These are phyloP conservation scores for Lichtheimia ornata DNA, from an alignment of 371 early-diverging fungal species.

Conservation along the genomic window DNA sequence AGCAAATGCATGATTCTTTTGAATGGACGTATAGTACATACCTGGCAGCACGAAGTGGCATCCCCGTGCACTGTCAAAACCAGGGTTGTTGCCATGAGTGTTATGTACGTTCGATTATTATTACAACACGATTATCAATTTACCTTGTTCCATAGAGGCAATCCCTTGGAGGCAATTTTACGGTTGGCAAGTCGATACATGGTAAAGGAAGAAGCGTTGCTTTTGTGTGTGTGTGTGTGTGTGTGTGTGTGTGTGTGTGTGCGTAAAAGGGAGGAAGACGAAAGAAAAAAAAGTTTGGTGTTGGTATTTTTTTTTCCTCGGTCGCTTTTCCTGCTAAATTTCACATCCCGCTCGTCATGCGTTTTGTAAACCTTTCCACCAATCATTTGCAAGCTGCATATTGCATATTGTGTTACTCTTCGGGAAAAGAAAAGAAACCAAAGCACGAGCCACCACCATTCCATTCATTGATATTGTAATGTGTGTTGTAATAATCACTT, in stretches of 20 bases:
- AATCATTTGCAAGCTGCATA: too few species aligned
- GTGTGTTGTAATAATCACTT: too few species aligned
- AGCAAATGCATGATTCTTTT: slow-evolving; percentile 2
- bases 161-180: background rate
- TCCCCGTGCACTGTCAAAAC: slow-evolving; percentile 8
- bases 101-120: background rate
- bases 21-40: background rate
- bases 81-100: background rate
- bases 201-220: slow-evolving; percentile 2
- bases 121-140: background rate
- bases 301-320: background rate
- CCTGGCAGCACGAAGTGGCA: slow-evolving; percentile 25
- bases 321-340: background rate
- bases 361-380: too few species aligned
- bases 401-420: too few species aligned
- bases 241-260: background rate
- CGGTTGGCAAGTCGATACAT: slow-evolving; percentile 48
- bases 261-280: background rate
- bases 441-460: slow-evolving; percentile 1
- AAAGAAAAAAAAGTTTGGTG: slow-evolving; percentile 13
- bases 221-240: background rate
- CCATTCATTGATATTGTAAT: too few species aligned
- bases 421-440: slow-evolving; percentile 5
- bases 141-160: slow-evolving; percentile 8
- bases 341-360: too few species aligned